These are phyloP conservation scores for Fraxinus latifolia DNA, from an alignment of 305 asterid genomes.

Conservation along the genomic window DNA sequence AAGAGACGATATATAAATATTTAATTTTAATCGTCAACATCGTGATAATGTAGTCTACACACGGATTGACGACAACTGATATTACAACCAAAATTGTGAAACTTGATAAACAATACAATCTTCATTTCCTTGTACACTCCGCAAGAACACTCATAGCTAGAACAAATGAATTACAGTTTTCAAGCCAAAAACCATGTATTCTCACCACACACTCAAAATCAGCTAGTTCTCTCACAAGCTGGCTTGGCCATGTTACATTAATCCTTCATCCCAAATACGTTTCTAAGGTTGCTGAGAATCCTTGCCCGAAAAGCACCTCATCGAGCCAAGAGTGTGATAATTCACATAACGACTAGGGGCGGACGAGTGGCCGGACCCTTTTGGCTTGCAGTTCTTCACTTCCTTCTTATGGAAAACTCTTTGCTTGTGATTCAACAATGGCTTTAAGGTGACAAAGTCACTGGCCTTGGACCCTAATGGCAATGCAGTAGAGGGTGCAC, in stretches of 20 bases:
- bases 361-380: constrained; percentile 64
- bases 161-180: not conserved
- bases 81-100: not conserved
- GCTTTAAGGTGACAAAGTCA: constrained; percentile 31
- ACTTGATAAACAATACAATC: not conserved
- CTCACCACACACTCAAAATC: not conserved
- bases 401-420: constrained; percentile 32
- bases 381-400: constrained; percentile 66
- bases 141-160: not conserved
- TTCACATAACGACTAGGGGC: constrained; percentile 83
- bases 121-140: not conserved
- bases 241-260: not conserved
- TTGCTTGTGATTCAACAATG: constrained; percentile 29
- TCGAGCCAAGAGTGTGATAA: constrained; percentile 44
- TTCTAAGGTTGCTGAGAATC: constrained; percentile 13
- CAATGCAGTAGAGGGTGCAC: constrained; percentile 59
- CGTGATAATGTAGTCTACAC: not conserved
- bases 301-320: constrained; percentile 33
- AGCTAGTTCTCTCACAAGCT: not conserved
- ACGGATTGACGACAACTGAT: not conserved
- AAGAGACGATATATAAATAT: not conserved
- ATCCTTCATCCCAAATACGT: not conserved
- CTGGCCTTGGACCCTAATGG: not conserved
- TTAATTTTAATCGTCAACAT: not conserved
- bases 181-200: not conserved